A percentile compares a stretch with the other conserved stretches of the same genome.
These are phyloP conservation scores for Backusella parvicylindrica DNA, from an alignment of 192 early-diverging fungal genomes.

Conservation along the genomic window DNA sequence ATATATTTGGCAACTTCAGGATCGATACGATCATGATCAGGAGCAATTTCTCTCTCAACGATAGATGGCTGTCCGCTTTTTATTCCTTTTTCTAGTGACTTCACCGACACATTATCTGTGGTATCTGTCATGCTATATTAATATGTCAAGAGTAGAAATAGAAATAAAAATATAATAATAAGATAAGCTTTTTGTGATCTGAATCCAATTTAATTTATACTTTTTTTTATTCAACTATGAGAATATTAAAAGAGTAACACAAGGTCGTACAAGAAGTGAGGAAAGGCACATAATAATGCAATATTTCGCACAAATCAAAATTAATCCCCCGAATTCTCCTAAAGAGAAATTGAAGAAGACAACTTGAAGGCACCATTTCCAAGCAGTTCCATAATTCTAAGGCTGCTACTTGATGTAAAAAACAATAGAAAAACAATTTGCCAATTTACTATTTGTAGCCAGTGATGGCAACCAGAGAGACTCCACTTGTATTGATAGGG, in stretches of 20 bases:
- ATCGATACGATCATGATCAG: conserved; percentile 18
- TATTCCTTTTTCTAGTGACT: neutral
- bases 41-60: neutral
- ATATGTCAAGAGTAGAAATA: neutral
- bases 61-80: neutral
- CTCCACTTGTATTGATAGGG: too few relatives aligned
- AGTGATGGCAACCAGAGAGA: too few relatives aligned
- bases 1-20: conserved; percentile 19
- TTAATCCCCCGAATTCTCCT: conserved; percentile 1
- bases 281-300: neutral
- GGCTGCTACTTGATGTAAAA: too few relatives aligned
- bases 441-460: too few relatives aligned
- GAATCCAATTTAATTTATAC: neutral
- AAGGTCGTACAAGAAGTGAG: neutral
- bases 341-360: neutral
- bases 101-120: neutral
- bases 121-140: neutral
- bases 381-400: too few relatives aligned
- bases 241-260: neutral
- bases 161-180: neutral
- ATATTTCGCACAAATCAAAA: neutral
- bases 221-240: neutral
- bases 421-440: too few relatives aligned
- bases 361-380: neutral
- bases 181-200: neutral